Percentiles rank a stretch among this genome's conserved stretches.
These are phyloP conservation scores for Boletus fagicola DNA, from an alignment of 768 basidiomycete species.

Conservation along the genomic window DNA sequence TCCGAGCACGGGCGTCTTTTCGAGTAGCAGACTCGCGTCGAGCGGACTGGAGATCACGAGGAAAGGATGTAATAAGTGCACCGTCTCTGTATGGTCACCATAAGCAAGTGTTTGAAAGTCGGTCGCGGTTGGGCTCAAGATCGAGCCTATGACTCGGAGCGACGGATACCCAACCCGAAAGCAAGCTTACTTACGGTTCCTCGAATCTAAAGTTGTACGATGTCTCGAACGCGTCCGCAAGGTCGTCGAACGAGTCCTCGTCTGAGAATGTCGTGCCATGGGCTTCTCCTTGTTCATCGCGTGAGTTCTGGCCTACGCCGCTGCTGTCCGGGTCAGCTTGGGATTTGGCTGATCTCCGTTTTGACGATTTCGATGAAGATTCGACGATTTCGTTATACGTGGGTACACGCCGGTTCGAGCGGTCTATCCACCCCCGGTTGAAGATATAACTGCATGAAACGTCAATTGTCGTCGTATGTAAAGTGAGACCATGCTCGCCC, in stretches of 20 bases:
- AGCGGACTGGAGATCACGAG: constrained; percentile 67
- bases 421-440: constrained; percentile 97
- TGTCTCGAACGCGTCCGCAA: constrained; percentile 89
- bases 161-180: background rate
- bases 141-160: background rate
- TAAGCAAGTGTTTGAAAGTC: constrained; percentile 1
- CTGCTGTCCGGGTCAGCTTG: constrained; percentile 18
- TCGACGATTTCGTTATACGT: constrained; percentile 80
- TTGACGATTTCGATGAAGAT: constrained; percentile 33
- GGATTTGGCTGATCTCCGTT: constrained; percentile 18
- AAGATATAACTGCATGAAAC: constrained; percentile 75
- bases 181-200: constrained; percentile 69
- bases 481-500: background rate
- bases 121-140: background rate
- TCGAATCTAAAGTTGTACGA: constrained; percentile 98
- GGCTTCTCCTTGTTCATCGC: constrained; percentile 26
- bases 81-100: constrained; percentile 49
- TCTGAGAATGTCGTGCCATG: constrained; percentile 42
- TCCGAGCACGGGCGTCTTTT: constrained; percentile 80
- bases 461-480: background rate
- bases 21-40: constrained; percentile 75
- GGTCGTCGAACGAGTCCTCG: constrained; percentile 84
- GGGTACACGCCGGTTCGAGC: constrained; percentile 66
- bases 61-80: constrained; percentile 65
- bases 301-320: constrained; percentile 6